phyloP scores from a whole-genome alignment of 345 rosid species.

The Aquilaria sinensis region DNA sequence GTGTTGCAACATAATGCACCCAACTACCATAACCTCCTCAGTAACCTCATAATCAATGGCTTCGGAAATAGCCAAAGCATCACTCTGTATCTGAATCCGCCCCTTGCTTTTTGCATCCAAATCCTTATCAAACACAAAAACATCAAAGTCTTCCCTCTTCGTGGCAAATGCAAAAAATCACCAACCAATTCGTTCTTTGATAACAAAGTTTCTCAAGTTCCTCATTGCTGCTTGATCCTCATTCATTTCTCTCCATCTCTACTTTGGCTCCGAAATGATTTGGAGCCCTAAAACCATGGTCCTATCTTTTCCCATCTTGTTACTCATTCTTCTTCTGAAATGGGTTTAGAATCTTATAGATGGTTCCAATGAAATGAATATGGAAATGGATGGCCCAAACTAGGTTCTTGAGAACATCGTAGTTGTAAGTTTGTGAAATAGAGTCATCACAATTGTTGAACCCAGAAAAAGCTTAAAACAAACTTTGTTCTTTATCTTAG shows the following conservation, averaged over 20 bases:
- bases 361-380: constrained; percentile 30
- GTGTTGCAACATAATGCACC: constrained; percentile 42
- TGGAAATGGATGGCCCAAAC: constrained; percentile 27
- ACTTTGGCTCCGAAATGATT: constrained; percentile 3
- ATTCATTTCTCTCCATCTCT: constrained; percentile 7
- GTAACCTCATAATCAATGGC: constrained; percentile 85
- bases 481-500: neutral
- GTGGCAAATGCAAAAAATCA: constrained; percentile 85
- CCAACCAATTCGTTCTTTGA: constrained; percentile 91
- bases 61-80: constrained; percentile 93
- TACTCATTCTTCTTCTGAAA: constrained; percentile 23
- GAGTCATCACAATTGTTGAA: constrained; percentile 50
- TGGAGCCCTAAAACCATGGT: constrained; percentile 33
- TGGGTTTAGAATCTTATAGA: constrained; percentile 22
- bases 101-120: constrained; percentile 93
- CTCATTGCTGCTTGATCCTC: constrained; percentile 20
- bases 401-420: constrained; percentile 45
- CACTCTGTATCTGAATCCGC: constrained; percentile 92
- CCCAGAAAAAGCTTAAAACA: neutral
- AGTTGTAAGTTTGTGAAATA: constrained; percentile 44
- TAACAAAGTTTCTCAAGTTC: constrained; percentile 64
- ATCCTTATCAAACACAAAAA: constrained; percentile 84
- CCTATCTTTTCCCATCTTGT: constrained; percentile 19
- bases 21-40: constrained; percentile 73
- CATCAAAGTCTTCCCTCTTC: constrained; percentile 79